Base-by-base conservation (phyloP, 768 basidiomycete species). In the Candolleomyces eurysporus region DNA sequence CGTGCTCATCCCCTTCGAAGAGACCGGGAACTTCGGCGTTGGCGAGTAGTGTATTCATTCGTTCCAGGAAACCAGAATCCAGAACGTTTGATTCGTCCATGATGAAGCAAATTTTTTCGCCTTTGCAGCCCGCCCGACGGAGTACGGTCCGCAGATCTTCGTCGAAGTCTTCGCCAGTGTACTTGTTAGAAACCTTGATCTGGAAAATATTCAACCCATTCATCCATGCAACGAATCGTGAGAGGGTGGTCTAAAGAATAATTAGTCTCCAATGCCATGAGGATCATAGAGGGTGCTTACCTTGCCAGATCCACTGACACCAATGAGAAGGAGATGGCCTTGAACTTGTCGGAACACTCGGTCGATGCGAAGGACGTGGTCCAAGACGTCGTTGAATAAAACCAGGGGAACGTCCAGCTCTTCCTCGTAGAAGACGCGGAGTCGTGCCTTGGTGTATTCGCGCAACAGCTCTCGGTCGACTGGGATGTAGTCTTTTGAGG, bases 21-120 rank as follows among this genome's bases (percentile, higher is more conserved):
- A 99, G 83, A 74, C 97, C 97, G 0, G 97, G 97, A n/a, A 99
- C 96, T 73, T 99, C 97, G n/a, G 97, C 97, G 68, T 99, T 99
- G 45, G 97, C 97, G 16, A 99, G 84, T 14, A 99, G 85, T 0
- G 97, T 99, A 73, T 99, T 99, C 96, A 99, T 98, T n/a, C 97
- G 88, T 72, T 99, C 97, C 65, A 99, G 78, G 83, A 99, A 99
- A 50, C 97, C 97, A 13, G 97, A 96, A 72, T 99, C 97, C 36
- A 98, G 89, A 13, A 98, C 97, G 68, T 99, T 98, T 4, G 97
- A 98, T 73, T 99, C 97, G 73, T 99, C 97, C 97, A 99, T 98
- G 78, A 99, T 98, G 82, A 99, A 99, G 73, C 95, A 98, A 53
- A 99, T 90, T 77, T 98, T 98, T 76, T 99, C 97, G 66, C 95